A percentile compares a stretch with the other conserved stretches of the same genome.
phyloP scores from a whole-genome alignment of 2,329 filamentous ascomycete species.

The Trichoderma brevicompactum region DNA sequence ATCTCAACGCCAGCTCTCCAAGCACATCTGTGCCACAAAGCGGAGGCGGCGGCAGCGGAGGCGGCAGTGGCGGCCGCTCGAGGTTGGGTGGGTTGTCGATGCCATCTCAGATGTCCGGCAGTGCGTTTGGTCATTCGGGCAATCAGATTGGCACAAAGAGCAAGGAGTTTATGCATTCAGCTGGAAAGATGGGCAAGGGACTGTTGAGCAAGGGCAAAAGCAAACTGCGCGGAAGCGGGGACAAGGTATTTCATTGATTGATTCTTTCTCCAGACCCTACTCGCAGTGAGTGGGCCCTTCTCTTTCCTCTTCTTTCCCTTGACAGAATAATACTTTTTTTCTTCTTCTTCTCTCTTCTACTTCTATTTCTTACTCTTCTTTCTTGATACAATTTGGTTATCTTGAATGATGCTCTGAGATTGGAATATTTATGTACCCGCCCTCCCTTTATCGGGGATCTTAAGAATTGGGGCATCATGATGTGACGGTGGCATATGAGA shows the following conservation, averaged over 20 bases:
- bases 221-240: conserved; percentile 73
- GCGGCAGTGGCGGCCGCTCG: conserved; percentile 38
- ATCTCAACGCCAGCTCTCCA: conserved; percentile 52
- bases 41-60: conserved; percentile 30
- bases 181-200: conserved; percentile 88
- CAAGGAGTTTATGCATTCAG: conserved; percentile 85
- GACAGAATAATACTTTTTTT: conserved; percentile 35
- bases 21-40: conserved; percentile 36
- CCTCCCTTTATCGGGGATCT: conserved; percentile 38
- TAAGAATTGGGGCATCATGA: conserved; percentile 40
- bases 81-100: conserved; percentile 43
- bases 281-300: conserved; percentile 33
- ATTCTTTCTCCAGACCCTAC: conserved; percentile 40
- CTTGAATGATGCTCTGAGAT: conserved; percentile 36
- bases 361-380: conserved; percentile 16
- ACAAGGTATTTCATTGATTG: conserved; percentile 84
- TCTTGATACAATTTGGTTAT: conserved; percentile 21
- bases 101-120: conserved; percentile 47
- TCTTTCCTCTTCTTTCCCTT: conserved; percentile 34
- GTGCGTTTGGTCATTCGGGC: conserved; percentile 58
- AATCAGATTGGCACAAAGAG: conserved; percentile 78
- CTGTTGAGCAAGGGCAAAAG: conserved; percentile 88
- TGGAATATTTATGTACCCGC: conserved; percentile 33
- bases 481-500: conserved; percentile 46
- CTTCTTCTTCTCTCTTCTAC: conserved; percentile 22